Percentiles rank a stretch among this genome's conserved stretches.
Evolutionary conservation across 768 basidiomycete species (phyloP).

Genomic region (Gyrodon lividus): DNA sequence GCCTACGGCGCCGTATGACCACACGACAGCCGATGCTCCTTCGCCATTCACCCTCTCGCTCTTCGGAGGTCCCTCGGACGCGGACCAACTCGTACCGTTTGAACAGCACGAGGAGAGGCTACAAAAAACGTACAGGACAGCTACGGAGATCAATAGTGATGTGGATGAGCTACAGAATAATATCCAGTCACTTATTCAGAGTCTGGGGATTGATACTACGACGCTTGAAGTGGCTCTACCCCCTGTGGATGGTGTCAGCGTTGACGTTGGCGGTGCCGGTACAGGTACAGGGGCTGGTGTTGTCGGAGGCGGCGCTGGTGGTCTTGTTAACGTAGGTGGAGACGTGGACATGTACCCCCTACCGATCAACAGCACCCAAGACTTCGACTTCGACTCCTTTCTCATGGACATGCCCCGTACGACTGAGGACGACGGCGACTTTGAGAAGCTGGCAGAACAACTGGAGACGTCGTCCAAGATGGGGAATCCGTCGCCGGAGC

Average conservation of each 20-base stretch:
- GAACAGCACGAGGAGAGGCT: constrained; percentile 43
- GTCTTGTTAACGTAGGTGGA: not conserved
- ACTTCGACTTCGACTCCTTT: constrained; percentile 42
- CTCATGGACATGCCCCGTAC: constrained; percentile 38
- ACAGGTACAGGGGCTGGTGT: not conserved
- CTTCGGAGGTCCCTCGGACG: constrained; percentile 25
- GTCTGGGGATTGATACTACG: constrained; percentile 61
- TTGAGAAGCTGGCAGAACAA: constrained; percentile 36
- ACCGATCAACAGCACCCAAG: constrained; percentile 9
- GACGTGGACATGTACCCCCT: constrained; percentile 22
- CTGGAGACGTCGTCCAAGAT: constrained; percentile 29
- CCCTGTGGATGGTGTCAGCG: constrained; percentile 10
- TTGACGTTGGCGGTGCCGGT: constrained; percentile 1
- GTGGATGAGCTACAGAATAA: constrained; percentile 68
- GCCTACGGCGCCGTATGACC: constrained; percentile 20
- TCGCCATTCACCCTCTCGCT: constrained; percentile 26
- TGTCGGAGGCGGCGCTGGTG: not conserved
- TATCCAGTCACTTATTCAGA: constrained; percentile 70
- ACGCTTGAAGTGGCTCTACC: constrained; percentile 15
- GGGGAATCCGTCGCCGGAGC: constrained; percentile 33
- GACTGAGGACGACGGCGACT: constrained; percentile 26
- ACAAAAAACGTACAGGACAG: constrained; percentile 56
- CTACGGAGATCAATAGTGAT: constrained; percentile 67
- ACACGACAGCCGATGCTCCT: constrained; percentile 19
- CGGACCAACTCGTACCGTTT: constrained; percentile 30